Conservation (phyloP, 306 rosid species). For the Begonia peltatifolia region DNA sequence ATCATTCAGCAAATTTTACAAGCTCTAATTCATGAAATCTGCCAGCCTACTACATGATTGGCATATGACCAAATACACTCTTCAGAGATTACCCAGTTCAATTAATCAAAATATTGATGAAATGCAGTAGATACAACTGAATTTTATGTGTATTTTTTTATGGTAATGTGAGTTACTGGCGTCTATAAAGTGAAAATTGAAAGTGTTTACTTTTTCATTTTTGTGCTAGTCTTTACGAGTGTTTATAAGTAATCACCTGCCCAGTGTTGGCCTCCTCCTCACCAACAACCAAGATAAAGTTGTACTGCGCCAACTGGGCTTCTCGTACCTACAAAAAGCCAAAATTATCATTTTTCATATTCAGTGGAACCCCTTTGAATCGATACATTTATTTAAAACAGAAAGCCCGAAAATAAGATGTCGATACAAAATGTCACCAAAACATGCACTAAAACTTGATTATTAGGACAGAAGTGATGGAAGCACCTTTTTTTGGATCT, state of each 20-base stretch:
- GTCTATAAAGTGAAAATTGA: neutral
- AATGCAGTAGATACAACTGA: no score
- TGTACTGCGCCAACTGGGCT: conserved; percentile 79
- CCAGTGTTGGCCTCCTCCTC: conserved; percentile 81
- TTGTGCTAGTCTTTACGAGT: no score
- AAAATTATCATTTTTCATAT: conserved; percentile 5
- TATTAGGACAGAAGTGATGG: neutral
- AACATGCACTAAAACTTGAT: neutral
- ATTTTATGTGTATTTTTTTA: no score
- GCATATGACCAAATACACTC: no score
- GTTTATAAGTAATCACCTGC: conserved; percentile 32
- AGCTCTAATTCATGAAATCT: no score
- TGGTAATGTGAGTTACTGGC: no score
- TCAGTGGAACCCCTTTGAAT: neutral
- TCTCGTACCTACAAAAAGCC: conserved; percentile 60
- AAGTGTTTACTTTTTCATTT: neutral
- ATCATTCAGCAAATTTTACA: neutral
- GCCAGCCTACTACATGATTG: no score
- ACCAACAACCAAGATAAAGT: conserved; percentile 84
- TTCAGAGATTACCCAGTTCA: no score
- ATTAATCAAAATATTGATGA: no score
- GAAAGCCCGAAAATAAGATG: neutral
- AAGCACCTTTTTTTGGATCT: conserved; percentile 79
- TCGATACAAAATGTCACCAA: neutral
- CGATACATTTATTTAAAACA: neutral